Conservation (phyloP, 2,329 filamentous ascomycete genomes). For the Falciphora oryzae region DNA sequence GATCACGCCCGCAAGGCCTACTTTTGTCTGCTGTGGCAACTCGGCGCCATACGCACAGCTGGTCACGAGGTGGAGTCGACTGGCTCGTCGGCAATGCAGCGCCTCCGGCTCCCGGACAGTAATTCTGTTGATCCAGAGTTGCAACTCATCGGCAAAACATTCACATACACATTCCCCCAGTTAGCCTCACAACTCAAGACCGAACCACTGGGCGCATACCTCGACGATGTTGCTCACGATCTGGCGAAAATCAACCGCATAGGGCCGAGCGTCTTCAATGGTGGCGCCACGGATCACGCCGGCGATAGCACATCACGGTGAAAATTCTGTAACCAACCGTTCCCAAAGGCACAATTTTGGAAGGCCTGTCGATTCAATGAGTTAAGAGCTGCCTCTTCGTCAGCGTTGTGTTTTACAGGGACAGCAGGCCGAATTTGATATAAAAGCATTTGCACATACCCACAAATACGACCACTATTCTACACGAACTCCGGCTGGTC, state of each 20-base stretch:
- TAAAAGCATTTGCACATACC: background rate
- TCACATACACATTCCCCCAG: background rate
- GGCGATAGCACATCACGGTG: background rate
- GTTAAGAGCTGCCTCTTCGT: background rate
- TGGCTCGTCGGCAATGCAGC: background rate
- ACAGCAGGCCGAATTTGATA: background rate
- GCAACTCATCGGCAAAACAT: background rate
- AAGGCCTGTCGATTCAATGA: background rate
- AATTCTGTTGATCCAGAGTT: background rate
- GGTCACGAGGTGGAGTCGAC: background rate
- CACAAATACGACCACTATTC: background rate
- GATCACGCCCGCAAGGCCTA: background rate
- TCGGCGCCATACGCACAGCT: slow-evolving; percentile 1
- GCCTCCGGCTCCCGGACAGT: background rate
- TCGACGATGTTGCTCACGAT: slow-evolving; percentile 1
- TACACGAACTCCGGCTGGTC: background rate
- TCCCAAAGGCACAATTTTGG: no score
- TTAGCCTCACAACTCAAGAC: background rate
- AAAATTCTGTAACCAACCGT: background rate
- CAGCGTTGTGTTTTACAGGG: background rate
- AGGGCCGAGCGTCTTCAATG: background rate
- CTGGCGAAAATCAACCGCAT: background rate
- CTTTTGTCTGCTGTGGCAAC: background rate
- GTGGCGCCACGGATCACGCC: background rate
- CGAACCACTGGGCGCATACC: background rate